Evolutionary conservation across 2,329 filamentous ascomycete species (phyloP), one percentile per base, ranked within the genome.

Genomic region (Fusarium subtropicale): DNA sequence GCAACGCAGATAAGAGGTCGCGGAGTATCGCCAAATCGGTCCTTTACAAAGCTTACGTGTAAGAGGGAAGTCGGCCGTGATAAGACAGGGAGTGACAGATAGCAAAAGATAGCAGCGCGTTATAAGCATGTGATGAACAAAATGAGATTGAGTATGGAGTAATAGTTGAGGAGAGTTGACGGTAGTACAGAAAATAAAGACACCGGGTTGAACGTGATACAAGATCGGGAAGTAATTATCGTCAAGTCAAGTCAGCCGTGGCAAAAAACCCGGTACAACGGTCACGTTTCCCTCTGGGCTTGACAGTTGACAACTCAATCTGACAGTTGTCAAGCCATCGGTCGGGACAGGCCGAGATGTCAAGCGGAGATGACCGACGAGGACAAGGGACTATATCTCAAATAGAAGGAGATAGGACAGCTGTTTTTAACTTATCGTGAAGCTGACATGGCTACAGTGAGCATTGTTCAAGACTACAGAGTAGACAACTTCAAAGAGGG

Each of bases 271-370:
- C 48, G 48, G 22, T 51, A 51, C 48, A 51, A 51, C 48, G 48
- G 44, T 46, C 42, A 20, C 26, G 47, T 50, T 22, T 30, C 22
- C 18, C 26, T 15, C 42, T 47, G 12, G 31, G 16, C 47, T 51
- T 50, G 46, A 34, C 31, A 34, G 16, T 50, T 33, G 28, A 47
- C 31, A 26, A 36, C 31, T 36, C 47, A 50, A 50, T 50, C 47
- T 51, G 44, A 31, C 26, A 41, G 58, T 39, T 39, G 36, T 4
- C 16, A 13, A 31, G 15, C 11, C 13, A 31, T 28, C 44, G 36
- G 50, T 62, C 65, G 65, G 65, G 50, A 30, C 48, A 59, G 53
- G 24, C 65, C 65, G 65, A 68, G 52, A 66, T 45, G 28, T 47
- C 13, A 15, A 42, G 30, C 65, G 65, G 65, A 68, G 65, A 20